phyloP scores from a whole-genome alignment of 352 stramenopile genomes.

The Poterioochromonas sp. region DNA sequence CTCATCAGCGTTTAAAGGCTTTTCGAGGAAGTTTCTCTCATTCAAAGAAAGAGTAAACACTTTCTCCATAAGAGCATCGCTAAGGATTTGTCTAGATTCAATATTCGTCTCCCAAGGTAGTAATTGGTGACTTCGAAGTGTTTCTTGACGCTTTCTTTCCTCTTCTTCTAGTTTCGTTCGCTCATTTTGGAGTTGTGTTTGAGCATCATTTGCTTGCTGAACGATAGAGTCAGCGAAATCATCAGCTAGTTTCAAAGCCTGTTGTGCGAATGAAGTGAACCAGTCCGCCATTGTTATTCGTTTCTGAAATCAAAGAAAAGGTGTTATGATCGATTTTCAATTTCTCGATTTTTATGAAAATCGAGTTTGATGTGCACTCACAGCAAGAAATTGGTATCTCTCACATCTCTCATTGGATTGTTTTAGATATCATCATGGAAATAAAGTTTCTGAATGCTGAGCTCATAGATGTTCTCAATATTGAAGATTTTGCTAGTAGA shows the following conservation, averaged over 20 bases:
- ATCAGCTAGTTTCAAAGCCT: conserved; percentile 1
- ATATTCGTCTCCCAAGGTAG: conserved; percentile 1
- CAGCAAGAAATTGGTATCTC: too few relatives aligned
- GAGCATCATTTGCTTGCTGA: conserved; percentile 2
- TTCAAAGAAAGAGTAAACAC: not conserved
- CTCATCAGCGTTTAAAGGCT: not conserved
- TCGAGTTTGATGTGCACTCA: too few relatives aligned
- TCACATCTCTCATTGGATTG: too few relatives aligned
- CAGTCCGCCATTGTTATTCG: conserved; percentile 8
- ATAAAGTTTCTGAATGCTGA: too few relatives aligned
- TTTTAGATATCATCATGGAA: too few relatives aligned
- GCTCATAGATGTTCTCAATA: too few relatives aligned
- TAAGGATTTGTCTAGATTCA: not conserved
- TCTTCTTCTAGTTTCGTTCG: conserved; percentile 1
- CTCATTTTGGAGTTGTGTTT: not conserved
- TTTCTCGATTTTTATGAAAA: too few relatives aligned
- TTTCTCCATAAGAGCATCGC: conserved; percentile 14
- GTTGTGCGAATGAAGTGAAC: conserved; percentile 1
- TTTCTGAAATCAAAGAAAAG: too few relatives aligned
- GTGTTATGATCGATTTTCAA: too few relatives aligned
- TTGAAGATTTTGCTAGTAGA: conserved; percentile 11
- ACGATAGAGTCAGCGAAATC: conserved; percentile 14
- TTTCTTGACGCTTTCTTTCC: not conserved
- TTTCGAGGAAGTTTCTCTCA: not conserved
- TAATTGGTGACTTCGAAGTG: too few relatives aligned